These are phyloP conservation scores for Fusarium graminum DNA, from an alignment of 2,329 filamentous ascomycete species.

Conservation along the genomic window DNA sequence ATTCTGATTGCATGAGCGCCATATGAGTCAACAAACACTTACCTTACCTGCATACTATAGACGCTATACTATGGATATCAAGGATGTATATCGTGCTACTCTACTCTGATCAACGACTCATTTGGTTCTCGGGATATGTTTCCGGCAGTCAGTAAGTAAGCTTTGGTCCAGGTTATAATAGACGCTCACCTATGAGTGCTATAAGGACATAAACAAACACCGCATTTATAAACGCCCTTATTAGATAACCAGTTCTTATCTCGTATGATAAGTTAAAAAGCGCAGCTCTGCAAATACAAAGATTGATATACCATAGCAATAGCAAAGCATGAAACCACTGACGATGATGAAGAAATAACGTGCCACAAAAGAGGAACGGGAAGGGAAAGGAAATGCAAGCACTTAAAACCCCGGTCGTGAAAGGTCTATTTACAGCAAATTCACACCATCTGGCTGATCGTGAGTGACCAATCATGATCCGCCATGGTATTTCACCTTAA, in stretches of 20 bases:
- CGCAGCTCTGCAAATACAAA: background rate
- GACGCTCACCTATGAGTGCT: background rate
- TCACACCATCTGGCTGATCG: conserved; percentile 17
- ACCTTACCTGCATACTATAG: background rate
- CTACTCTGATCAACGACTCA: conserved; percentile 15
- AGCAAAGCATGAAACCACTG: conserved; percentile 5
- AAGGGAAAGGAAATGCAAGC: conserved; percentile 42
- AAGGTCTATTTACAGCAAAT: conserved; percentile 36
- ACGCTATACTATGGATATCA: background rate
- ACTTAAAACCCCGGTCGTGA: conserved; percentile 47
- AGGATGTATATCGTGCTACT: conserved; percentile 7
- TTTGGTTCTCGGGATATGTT: conserved; percentile 26
- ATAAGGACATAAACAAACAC: conserved; percentile 4
- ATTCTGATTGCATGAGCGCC: background rate
- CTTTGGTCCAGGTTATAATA: background rate
- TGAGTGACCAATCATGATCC: conserved; percentile 38
- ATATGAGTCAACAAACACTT: background rate
- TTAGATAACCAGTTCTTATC: background rate
- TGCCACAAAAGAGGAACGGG: conserved; percentile 2
- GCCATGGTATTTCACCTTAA: conserved; percentile 26
- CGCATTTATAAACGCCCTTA: conserved; percentile 1
- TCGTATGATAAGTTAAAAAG: background rate
- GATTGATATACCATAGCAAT: background rate
- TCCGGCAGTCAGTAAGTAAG: conserved; percentile 2
- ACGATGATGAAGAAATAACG: conserved; percentile 6